Evolutionary conservation across 345 rosid species (phyloP).

Genomic region (Viola odorata): DNA sequence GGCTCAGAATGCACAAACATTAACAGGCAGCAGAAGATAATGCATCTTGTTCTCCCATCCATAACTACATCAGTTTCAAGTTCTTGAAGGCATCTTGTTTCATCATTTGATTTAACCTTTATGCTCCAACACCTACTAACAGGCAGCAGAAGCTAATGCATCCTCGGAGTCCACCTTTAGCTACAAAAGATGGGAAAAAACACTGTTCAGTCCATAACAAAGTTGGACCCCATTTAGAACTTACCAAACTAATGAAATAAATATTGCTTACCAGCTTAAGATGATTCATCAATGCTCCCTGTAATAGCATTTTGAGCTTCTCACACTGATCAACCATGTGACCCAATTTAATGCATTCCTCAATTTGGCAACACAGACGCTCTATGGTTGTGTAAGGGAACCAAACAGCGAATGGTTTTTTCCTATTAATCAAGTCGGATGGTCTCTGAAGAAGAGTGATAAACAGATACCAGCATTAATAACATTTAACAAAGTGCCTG

Average conservation of each 20-base stretch:
- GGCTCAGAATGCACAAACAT: too few species aligned
- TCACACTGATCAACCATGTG: slow-evolving; percentile 68
- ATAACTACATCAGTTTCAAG: too few species aligned
- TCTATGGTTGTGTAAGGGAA: slow-evolving; percentile 77
- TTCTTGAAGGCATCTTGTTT: too few species aligned
- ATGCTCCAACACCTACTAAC: too few species aligned
- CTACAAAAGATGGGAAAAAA: slow-evolving; percentile 32
- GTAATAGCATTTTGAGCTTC: slow-evolving; percentile 61
- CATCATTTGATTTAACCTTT: too few species aligned
- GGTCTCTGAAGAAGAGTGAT: slow-evolving; percentile 57
- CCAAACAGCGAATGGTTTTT: slow-evolving; percentile 68
- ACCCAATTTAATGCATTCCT: slow-evolving; percentile 45
- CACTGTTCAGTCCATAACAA: background rate
- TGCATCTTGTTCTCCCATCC: too few species aligned
- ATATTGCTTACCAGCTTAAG: slow-evolving; percentile 54
- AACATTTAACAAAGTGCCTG: background rate
- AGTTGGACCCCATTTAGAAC: background rate
- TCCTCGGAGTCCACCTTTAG: slow-evolving; percentile 74
- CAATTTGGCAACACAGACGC: slow-evolving; percentile 74
- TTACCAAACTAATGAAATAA: background rate
- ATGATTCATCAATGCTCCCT: slow-evolving; percentile 60
- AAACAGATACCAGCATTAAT: slow-evolving; percentile 6
- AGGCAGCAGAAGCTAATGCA: slow-evolving; percentile 38
- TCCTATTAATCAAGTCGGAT: slow-evolving; percentile 55
- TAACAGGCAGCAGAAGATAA: slow-evolving; percentile 32